These are phyloP conservation scores for Botrytis tulipae DNA, from an alignment of 2,329 filamentous ascomycete genomes.

Conservation along the genomic window DNA sequence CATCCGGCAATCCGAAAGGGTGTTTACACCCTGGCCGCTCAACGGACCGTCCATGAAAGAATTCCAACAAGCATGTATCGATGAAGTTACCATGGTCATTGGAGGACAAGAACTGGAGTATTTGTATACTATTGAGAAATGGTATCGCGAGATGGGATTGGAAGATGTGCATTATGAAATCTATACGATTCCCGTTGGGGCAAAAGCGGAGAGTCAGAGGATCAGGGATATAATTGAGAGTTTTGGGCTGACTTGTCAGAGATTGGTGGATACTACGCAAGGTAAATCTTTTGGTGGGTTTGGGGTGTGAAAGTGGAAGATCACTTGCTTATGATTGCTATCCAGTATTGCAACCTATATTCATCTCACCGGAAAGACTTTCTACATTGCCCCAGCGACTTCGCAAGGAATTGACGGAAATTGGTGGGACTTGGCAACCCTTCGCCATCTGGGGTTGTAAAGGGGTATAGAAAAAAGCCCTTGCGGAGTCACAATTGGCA, in stretches of 20 bases:
- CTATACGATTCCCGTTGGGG: not conserved
- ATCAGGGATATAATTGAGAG: not conserved
- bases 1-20: not conserved
- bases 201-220: not conserved
- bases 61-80: not conserved
- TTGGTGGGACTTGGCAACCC: not conserved
- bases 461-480: not conserved
- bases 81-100: not conserved
- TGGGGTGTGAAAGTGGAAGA: not conserved
- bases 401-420: not conserved
- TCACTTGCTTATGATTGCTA: not conserved
- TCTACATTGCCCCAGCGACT: not conserved
- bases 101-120: not conserved
- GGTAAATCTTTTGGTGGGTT: not conserved
- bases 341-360: not conserved
- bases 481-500: not conserved
- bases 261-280: not conserved
- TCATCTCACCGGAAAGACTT: not conserved
- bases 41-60: not conserved
- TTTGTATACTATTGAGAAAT: not conserved
- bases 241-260: not conserved
- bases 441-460: not conserved
- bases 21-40: not conserved
- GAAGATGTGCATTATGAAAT: not conserved
- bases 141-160: not conserved